These are phyloP conservation scores for Halenospora varia DNA, from an alignment of 495 filamentous ascomycete species.

Conservation along the genomic window DNA sequence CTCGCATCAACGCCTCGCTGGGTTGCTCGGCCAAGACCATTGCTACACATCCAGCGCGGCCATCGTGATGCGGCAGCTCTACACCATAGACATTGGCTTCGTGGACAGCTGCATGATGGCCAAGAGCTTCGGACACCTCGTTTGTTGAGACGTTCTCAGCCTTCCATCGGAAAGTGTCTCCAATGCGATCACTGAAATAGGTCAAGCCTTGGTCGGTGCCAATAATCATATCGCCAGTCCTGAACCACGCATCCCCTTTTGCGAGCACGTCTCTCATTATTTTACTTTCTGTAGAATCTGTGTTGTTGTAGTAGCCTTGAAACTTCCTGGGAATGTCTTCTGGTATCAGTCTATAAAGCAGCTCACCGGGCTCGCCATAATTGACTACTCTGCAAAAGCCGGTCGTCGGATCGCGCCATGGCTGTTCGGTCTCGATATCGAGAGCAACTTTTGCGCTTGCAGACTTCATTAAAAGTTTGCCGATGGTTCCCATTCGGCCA, in stretches of 20 bases:
- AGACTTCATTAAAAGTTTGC: slow-evolving; percentile 46
- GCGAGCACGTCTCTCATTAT: slow-evolving; percentile 71
- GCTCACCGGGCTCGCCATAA: slow-evolving; percentile 69
- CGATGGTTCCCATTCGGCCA: slow-evolving; percentile 67
- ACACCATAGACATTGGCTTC: slow-evolving; percentile 93
- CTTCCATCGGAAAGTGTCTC: slow-evolving; percentile 96
- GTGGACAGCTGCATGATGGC: slow-evolving; percentile 58
- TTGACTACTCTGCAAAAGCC: slow-evolving; percentile 62
- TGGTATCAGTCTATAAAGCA: slow-evolving; percentile 70
- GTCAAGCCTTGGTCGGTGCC: slow-evolving; percentile 67
- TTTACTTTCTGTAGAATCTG: slow-evolving; percentile 69
- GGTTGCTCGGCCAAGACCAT: slow-evolving; percentile 50
- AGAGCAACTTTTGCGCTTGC: slow-evolving; percentile 60
- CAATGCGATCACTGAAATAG: slow-evolving; percentile 87
- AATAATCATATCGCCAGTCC: slow-evolving; percentile 78
- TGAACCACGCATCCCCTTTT: slow-evolving; percentile 84
- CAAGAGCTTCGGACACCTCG: slow-evolving; percentile 74
- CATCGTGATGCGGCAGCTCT: slow-evolving; percentile 75
- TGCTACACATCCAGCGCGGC: slow-evolving; percentile 79
- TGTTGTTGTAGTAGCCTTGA: slow-evolving; percentile 85
- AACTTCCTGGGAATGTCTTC: slow-evolving; percentile 60
- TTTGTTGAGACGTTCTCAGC: slow-evolving; percentile 87
- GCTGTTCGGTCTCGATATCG: slow-evolving; percentile 67
- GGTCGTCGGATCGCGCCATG: slow-evolving; percentile 66
- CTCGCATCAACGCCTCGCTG: slow-evolving; percentile 42